Conservation (phyloP, 768 basidiomycete species). For the Tricholoma flavovirens region DNA sequence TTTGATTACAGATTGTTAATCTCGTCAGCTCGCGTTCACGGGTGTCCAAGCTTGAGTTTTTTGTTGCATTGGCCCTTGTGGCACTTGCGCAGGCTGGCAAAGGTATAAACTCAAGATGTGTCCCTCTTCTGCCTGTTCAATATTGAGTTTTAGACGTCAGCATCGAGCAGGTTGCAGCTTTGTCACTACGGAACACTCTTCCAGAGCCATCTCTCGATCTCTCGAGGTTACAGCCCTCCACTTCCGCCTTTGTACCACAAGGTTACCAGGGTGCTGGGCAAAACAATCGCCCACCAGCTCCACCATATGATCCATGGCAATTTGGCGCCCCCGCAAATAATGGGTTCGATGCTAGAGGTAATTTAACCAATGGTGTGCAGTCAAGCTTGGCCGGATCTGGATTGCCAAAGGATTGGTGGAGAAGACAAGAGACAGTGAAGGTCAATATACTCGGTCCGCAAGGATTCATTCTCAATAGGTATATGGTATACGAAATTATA, state of each 20-base stretch:
- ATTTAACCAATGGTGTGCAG: conserved; percentile 39
- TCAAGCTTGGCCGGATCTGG: conserved; percentile 68
- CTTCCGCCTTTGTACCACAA: conserved; percentile 37
- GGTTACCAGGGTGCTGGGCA: conserved; percentile 36
- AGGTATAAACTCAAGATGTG: conserved; percentile 37
- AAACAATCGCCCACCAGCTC: conserved; percentile 37
- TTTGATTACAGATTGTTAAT: conserved; percentile 70
- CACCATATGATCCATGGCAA: conserved; percentile 64
- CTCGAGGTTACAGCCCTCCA: conserved; percentile 45
- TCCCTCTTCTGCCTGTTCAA: conserved; percentile 2
- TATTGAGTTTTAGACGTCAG: conserved; percentile 51
- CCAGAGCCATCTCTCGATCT: conserved; percentile 72
- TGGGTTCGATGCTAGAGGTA: conserved; percentile 25
- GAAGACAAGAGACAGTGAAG: conserved; percentile 63
- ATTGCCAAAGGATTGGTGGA: conserved; percentile 83
- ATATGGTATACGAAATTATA: conserved; percentile 76
- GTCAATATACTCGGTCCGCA: conserved; percentile 81
- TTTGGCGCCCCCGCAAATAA: conserved; percentile 25
- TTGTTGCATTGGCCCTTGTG: conserved; percentile 82
- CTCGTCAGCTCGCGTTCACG: conserved; percentile 75
- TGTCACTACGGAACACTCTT: conserved; percentile 72
- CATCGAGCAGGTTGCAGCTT: conserved; percentile 72
- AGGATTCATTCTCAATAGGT: conserved; percentile 86
- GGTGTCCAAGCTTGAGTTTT: conserved; percentile 88
- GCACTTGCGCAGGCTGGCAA: conserved; percentile 79